These are phyloP conservation scores for Davidsoniella neocaledoniae DNA, from an alignment of 2,329 filamentous ascomycete species.

Conservation along the genomic window DNA sequence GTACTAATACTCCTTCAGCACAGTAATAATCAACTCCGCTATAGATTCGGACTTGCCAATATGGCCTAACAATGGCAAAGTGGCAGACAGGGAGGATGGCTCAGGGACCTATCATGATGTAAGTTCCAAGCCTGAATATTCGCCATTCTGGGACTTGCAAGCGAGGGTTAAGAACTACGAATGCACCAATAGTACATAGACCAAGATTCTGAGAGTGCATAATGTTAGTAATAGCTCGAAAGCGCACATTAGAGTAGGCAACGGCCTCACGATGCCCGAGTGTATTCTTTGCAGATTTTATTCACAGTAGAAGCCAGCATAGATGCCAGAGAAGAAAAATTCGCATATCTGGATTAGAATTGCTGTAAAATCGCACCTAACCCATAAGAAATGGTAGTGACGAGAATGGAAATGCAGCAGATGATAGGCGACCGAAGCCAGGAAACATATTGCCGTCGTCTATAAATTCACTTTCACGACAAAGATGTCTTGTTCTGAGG, in stretches of 20 bases:
- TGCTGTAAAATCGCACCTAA: slow-evolving; percentile 23
- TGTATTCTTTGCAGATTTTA: slow-evolving; percentile 19
- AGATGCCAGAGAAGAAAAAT: slow-evolving; percentile 24
- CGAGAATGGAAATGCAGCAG: slow-evolving; percentile 24
- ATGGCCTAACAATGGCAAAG: slow-evolving; percentile 22
- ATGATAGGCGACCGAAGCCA: slow-evolving; percentile 24
- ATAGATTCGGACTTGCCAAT: slow-evolving; percentile 23
- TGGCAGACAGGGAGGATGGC: slow-evolving; percentile 25
- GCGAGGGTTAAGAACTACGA: slow-evolving; percentile 21
- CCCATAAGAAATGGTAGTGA: slow-evolving; percentile 20
- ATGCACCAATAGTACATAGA: slow-evolving; percentile 20
- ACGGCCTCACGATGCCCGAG: slow-evolving; percentile 21
- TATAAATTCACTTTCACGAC: slow-evolving; percentile 25
- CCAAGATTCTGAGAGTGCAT: slow-evolving; percentile 18
- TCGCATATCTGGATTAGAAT: slow-evolving; percentile 24
- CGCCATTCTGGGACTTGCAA: slow-evolving; percentile 23
- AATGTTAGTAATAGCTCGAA: background rate
- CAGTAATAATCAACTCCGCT: slow-evolving; percentile 25
- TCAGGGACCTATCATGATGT: slow-evolving; percentile 23
- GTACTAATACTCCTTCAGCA: slow-evolving; percentile 23
- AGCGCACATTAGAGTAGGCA: background rate
- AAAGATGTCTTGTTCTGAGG: slow-evolving; percentile 20
- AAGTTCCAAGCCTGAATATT: slow-evolving; percentile 21
- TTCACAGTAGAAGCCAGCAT: slow-evolving; percentile 25
- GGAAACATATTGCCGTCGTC: slow-evolving; percentile 22